phyloP scores from a whole-genome alignment of 768 basidiomycete genomes.

The Boletus reticuloceps region DNA sequence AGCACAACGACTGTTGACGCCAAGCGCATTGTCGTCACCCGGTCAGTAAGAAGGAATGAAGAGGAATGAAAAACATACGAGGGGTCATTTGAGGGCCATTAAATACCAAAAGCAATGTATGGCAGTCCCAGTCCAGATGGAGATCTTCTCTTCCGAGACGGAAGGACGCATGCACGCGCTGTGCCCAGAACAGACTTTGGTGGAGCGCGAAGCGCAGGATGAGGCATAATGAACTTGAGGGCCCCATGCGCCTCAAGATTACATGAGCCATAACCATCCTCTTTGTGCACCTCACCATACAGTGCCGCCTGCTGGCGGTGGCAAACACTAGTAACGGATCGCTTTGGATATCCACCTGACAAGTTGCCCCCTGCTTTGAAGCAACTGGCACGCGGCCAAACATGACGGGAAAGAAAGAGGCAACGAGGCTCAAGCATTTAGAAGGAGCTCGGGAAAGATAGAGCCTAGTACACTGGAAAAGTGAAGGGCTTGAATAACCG shows the following conservation, averaged over 20 bases:
- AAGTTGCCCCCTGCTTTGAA: no score
- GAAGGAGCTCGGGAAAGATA: not conserved
- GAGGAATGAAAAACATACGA: conserved; percentile 4
- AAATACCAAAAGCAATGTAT: conserved; percentile 10
- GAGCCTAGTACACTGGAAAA: no score
- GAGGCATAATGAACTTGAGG: not conserved
- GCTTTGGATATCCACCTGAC: not conserved
- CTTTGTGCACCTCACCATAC: conserved; percentile 1
- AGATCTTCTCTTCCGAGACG: not conserved
- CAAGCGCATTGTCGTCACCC: conserved; percentile 14
- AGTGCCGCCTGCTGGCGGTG: not conserved
- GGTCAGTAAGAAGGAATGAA: not conserved
- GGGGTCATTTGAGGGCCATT: conserved; percentile 5
- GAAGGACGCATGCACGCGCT: not conserved
- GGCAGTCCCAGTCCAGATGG: conserved; percentile 7
- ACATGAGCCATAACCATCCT: not conserved
- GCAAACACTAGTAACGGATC: not conserved
- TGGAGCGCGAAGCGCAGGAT: not conserved
- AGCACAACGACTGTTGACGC: conserved; percentile 13
- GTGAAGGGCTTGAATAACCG: no score
- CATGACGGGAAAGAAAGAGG: not conserved
- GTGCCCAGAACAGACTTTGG: not conserved
- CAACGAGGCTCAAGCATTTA: not conserved
- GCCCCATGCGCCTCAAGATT: not conserved
- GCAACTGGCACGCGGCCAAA: not conserved